phyloP scores from a whole-genome alignment of 169 alveolate species.

The Besnoitia besnoiti region DNA sequence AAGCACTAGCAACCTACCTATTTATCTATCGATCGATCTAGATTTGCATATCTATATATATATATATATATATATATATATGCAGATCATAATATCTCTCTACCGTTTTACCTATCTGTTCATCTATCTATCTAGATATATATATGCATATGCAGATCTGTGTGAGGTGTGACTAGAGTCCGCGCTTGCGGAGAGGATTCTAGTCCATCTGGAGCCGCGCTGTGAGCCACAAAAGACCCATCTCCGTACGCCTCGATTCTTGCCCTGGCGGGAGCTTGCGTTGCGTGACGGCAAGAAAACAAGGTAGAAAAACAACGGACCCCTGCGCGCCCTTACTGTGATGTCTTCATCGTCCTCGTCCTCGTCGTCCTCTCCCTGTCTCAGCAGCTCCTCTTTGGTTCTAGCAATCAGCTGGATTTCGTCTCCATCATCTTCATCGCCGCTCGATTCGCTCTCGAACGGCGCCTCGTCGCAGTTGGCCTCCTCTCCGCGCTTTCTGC shows the following conservation, averaged over 20 bases:
- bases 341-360: conserved; percentile 31
- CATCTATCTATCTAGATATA: neutral
- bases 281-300: neutral
- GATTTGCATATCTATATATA: too few species aligned
- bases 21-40: too few species aligned
- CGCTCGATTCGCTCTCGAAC: neutral
- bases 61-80: too few species aligned
- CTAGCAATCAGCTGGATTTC: conserved; percentile 10
- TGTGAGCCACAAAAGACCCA: too few species aligned
- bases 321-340: neutral
- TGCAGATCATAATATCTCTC: neutral
- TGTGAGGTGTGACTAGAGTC: neutral
- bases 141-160: neutral
- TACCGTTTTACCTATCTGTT: neutral
- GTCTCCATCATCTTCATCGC: conserved; percentile 32
- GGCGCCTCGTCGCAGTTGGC: neutral
- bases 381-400: neutral
- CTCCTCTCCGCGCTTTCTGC: neutral
- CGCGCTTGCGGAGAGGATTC: too few species aligned
- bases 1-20: too few species aligned
- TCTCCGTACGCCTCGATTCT: neutral
- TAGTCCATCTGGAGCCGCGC: too few species aligned
- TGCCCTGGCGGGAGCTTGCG: neutral
- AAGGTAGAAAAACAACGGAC: neutral
- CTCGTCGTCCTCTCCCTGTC: conserved; percentile 20